Evolutionary conservation across 2,329 filamentous ascomycete species (phyloP).

Genomic region (Teratosphaeria destructans): DNA sequence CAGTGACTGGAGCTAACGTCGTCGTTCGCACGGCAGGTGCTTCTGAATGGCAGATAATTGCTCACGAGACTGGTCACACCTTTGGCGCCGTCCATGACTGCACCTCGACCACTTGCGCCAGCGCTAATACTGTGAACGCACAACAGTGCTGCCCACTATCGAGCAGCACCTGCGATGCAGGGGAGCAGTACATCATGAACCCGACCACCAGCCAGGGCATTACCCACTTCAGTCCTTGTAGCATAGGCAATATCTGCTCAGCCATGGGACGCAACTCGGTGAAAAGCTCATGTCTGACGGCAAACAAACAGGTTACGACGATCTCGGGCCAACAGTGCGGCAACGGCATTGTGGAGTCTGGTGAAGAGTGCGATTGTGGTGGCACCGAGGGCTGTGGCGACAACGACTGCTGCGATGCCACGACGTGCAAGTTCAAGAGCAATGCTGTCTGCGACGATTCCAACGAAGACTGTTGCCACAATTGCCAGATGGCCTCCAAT

Average conservation of each 20-base stretch:
- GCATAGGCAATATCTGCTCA: constrained; percentile 86
- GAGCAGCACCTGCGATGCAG: constrained; percentile 58
- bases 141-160: constrained; percentile 76
- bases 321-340: constrained; percentile 80
- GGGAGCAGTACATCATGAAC: constrained; percentile 86
- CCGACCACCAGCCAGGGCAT: constrained; percentile 69
- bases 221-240: constrained; percentile 74
- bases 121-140: constrained; percentile 48
- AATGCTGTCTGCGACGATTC: constrained; percentile 70
- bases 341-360: constrained; percentile 90
- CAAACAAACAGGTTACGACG: constrained; percentile 73
- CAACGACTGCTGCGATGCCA: constrained; percentile 75
- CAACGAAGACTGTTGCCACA: constrained; percentile 74
- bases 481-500: constrained; percentile 57
- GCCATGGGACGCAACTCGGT: constrained; percentile 69
- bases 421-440: constrained; percentile 72
- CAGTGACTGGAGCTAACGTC: constrained; percentile 77
- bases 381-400: constrained; percentile 58
- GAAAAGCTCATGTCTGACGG: constrained; percentile 65
- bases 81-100: constrained; percentile 97
- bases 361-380: constrained; percentile 94
- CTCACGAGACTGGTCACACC: constrained; percentile 87
- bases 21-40: constrained; percentile 60
- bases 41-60: constrained; percentile 90
- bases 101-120: constrained; percentile 53